Conservation (phyloP, 208 protist species). For the Leishmania tropica region DNA sequence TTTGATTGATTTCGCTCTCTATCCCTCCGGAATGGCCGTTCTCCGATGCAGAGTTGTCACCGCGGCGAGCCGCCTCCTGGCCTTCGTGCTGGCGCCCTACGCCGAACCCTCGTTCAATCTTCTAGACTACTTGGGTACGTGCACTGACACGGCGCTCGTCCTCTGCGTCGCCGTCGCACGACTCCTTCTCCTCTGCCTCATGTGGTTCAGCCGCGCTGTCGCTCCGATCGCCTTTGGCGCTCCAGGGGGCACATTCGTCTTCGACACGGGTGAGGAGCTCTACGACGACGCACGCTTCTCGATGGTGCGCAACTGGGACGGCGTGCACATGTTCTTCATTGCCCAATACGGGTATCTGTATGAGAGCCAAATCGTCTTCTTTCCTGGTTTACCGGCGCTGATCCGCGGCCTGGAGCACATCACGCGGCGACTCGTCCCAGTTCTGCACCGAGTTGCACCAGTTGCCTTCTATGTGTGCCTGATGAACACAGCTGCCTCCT, state of each 20-base stretch:
- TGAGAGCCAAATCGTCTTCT: conserved; percentile 74
- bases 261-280: conserved; percentile 57
- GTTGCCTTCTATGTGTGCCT: conserved; percentile 53
- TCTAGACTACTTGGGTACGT: conserved; percentile 46
- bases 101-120: conserved; percentile 27
- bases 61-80: not conserved
- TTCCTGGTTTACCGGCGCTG: conserved; percentile 61
- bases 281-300: conserved; percentile 54
- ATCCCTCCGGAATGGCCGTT: not conserved
- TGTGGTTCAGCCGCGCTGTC: conserved; percentile 43
- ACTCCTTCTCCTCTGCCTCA: conserved; percentile 42
- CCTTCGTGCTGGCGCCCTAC: conserved; percentile 15
- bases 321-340: conserved; percentile 80
- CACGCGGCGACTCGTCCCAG: conserved; percentile 22
- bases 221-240: conserved; percentile 43
- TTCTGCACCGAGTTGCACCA: conserved; percentile 40
- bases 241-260: conserved; percentile 38
- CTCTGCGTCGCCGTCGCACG: conserved; percentile 41
- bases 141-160: conserved; percentile 46
- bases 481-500: conserved; percentile 47
- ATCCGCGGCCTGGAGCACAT: conserved; percentile 49
- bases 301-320: conserved; percentile 72
- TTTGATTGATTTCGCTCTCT: not conserved
- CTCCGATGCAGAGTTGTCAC: not conserved
- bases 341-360: conserved; percentile 74